A percentile compares a stretch with the other conserved stretches of the same genome.
Evolutionary conservation across 2,329 filamentous ascomycete species (phyloP).

Genomic region (Fusarium algeriense): DNA sequence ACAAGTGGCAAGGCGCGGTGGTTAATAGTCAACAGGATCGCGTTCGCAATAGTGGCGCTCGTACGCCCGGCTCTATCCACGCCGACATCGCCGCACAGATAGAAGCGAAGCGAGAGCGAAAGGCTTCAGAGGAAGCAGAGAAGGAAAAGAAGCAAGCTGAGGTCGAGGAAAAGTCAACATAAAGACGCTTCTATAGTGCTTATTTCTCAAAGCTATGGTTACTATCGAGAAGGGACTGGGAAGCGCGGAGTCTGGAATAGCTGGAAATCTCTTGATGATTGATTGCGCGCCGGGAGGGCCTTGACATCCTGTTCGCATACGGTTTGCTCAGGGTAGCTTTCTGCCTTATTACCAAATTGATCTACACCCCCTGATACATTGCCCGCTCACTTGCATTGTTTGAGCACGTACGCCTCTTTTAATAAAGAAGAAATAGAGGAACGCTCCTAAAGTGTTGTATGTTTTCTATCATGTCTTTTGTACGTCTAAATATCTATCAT

Average conservation of each 20-base stretch:
- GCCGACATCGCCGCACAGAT: slow-evolving; percentile 45
- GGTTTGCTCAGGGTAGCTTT: background rate
- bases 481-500: slow-evolving; percentile 31
- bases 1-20: accelerated
- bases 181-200: accelerated
- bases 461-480: slow-evolving; percentile 11
- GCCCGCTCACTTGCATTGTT: too few relatives aligned
- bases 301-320: too few relatives aligned
- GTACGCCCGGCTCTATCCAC: slow-evolving; percentile 43
- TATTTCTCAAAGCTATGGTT: too few relatives aligned
- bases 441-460: background rate
- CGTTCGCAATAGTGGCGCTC: slow-evolving; percentile 43
- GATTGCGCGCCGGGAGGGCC: too few relatives aligned
- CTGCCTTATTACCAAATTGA: background rate
- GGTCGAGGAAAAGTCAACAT: background rate
- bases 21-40: slow-evolving; percentile 32
- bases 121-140: background rate
- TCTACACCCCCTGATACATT: too few relatives aligned
- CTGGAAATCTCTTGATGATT: background rate
- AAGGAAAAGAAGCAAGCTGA: background rate
- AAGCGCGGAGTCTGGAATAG: background rate
- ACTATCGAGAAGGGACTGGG: too few relatives aligned
- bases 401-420: too few relatives aligned
- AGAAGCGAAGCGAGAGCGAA: slow-evolving; percentile 27
- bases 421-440: background rate